A percentile compares a stretch with the other conserved stretches of the same genome.
Evolutionary conservation across 495 filamentous ascomycete genomes (phyloP).

Genomic region (Aspergillus taichungensis): DNA sequence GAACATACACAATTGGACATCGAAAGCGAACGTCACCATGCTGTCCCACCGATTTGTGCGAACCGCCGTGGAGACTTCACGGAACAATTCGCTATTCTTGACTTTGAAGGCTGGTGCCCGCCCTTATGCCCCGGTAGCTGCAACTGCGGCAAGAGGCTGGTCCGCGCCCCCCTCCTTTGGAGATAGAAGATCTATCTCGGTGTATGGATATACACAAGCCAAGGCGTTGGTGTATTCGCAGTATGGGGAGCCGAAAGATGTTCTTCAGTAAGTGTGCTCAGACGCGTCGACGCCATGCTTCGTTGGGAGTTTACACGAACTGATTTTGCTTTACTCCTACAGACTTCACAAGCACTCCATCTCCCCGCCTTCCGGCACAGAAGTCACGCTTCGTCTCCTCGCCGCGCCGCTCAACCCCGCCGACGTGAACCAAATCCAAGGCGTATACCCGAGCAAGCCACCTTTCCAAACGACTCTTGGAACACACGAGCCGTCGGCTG

Average conservation of each 20-base stretch:
- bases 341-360: slow-evolving; percentile 79
- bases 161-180: slow-evolving; percentile 1
- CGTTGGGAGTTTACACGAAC: too few species aligned
- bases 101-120: slow-evolving; percentile 5
- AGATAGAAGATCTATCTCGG: slow-evolving; percentile 44
- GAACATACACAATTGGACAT: too few species aligned
- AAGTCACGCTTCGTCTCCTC: slow-evolving; percentile 66
- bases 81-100: slow-evolving; percentile 2
- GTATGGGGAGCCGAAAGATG: slow-evolving; percentile 78
- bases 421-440: slow-evolving; percentile 94
- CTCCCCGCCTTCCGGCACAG: slow-evolving; percentile 52
- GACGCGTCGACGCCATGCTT: too few species aligned
- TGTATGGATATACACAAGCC: slow-evolving; percentile 95
- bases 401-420: slow-evolving; percentile 91
- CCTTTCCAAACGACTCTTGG: slow-evolving; percentile 62
- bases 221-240: slow-evolving; percentile 80
- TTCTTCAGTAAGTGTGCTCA: slow-evolving; percentile 49
- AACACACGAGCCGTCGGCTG: slow-evolving; percentile 61
- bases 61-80: slow-evolving; percentile 13
- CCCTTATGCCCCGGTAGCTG: slow-evolving; percentile 9
- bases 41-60: slow-evolving; percentile 22
- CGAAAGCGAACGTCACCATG: slow-evolving; percentile 12
- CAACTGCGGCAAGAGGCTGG: slow-evolving; percentile 21
- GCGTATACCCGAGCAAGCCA: slow-evolving; percentile 86
- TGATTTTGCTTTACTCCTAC: not conserved